Evolutionary conservation across 768 basidiomycete species (phyloP).

Genomic region (Tulasnella sp.): DNA sequence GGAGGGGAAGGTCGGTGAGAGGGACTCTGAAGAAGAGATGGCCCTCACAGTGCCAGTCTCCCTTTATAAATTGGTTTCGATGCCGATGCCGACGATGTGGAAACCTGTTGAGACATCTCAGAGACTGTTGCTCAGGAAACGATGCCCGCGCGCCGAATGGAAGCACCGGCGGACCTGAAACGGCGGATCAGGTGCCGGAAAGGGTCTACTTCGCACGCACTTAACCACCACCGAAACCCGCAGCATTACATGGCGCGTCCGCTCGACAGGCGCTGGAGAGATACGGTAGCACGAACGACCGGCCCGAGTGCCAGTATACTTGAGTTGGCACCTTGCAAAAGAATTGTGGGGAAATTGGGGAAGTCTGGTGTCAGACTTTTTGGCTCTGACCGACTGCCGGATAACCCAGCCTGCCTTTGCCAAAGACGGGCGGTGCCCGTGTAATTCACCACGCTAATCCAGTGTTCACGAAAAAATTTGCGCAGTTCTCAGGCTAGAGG

Average conservation of each 20-base stretch:
- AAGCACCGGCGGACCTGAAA: conserved; percentile 8
- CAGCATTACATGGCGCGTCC: neutral
- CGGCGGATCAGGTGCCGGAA: neutral
- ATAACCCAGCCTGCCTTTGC: no score
- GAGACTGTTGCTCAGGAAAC: conserved; percentile 8
- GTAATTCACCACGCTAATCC: neutral
- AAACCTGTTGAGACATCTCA: neutral
- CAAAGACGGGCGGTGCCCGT: neutral
- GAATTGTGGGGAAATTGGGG: neutral
- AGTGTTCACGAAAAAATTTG: neutral
- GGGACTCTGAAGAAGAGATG: neutral
- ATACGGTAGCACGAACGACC: neutral
- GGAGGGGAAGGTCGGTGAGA: neutral
- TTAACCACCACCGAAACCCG: neutral
- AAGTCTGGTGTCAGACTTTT: neutral
- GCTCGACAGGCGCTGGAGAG: neutral
- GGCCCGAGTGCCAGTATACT: neutral
- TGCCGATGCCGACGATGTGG: conserved; percentile 7
- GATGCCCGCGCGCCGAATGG: neutral
- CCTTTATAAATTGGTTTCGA: neutral
- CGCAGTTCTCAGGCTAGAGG: neutral
- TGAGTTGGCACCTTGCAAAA: neutral
- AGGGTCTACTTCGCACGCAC: neutral
- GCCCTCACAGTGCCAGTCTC: neutral
- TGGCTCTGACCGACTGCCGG: neutral